These are phyloP conservation scores for Phyllosticta citribraziliensis DNA, from an alignment of 2,329 filamentous ascomycete genomes.

Conservation along the genomic window DNA sequence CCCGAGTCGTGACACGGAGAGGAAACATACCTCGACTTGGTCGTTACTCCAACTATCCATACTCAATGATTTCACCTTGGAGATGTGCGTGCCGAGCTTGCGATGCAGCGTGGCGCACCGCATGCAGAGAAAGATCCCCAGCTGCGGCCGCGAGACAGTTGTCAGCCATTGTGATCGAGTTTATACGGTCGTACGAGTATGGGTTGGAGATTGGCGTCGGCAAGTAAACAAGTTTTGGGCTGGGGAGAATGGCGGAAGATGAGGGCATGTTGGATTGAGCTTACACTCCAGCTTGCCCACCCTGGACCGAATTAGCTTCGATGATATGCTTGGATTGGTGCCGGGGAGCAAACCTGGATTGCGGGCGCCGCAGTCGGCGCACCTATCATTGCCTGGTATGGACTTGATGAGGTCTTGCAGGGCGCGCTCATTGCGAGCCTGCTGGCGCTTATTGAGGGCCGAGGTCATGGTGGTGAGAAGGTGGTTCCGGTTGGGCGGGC, in stretches of 20 bases:
- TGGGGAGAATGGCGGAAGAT: neutral
- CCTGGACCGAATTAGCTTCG: conserved; percentile 37
- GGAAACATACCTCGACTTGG: conserved; percentile 76
- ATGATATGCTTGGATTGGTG: neutral
- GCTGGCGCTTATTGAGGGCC: conserved; percentile 85
- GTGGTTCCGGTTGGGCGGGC: neutral
- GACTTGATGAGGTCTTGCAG: conserved; percentile 81
- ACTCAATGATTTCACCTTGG: conserved; percentile 95
- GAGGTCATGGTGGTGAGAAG: conserved; percentile 49
- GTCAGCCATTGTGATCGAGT: neutral
- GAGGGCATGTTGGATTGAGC: conserved; percentile 26
- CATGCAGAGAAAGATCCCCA: conserved; percentile 96
- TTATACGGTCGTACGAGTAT: neutral
- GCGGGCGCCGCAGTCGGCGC: conserved; percentile 82
- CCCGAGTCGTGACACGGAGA: conserved; percentile 11
- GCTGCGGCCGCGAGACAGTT: conserved; percentile 36
- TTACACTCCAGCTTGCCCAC: conserved; percentile 95
- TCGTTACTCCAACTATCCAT: conserved; percentile 98
- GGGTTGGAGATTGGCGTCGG: neutral
- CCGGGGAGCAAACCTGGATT: conserved; percentile 62
- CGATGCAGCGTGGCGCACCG: conserved; percentile 91
- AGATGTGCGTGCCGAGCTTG: conserved; percentile 94
- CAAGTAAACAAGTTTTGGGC: neutral
- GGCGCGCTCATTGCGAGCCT: conserved; percentile 89
- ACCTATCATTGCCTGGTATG: conserved; percentile 81